Conservation (phyloP, 2,329 filamentous ascomycete genomes). For the Ophiostoma piceae region DNA sequence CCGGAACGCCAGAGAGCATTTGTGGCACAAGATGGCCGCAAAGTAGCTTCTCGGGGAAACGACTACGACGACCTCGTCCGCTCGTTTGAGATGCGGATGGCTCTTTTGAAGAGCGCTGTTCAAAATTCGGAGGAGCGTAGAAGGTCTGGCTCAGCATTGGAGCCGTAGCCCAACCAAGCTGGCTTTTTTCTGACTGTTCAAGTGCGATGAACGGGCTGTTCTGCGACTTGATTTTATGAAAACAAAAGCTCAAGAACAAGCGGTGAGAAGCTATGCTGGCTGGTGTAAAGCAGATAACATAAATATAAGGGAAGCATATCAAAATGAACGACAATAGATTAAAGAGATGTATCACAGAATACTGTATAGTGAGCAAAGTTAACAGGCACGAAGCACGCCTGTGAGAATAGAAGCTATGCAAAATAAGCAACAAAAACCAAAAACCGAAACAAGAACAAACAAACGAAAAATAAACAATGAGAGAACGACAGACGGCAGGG, state of each 20-base stretch:
- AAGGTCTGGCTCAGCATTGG: not conserved
- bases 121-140: conserved; percentile 43
- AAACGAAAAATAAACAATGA: conserved; percentile 4
- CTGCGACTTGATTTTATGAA: no score
- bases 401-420: not conserved
- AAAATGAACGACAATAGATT: conserved; percentile 1
- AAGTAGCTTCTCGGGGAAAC: conserved; percentile 27
- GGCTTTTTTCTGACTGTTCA: no score
- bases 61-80: conserved; percentile 50
- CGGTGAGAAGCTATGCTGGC: no score
- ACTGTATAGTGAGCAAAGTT: not conserved
- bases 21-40: not conserved
- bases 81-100: conserved; percentile 56
- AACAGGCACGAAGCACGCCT: not conserved
- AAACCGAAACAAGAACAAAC: not conserved
- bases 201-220: no score
- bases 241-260: no score
- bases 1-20: not conserved
- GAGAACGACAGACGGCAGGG: not conserved
- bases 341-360: conserved; percentile 2
- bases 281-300: not conserved
- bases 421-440: not conserved
- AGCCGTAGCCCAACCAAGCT: conserved; percentile 27
- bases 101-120: conserved; percentile 48
- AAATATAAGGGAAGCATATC: not conserved